Percentiles rank a stretch among this genome's conserved stretches.
Conservation (phyloP, 78 protist species). For the Polysphondylium violaceum region DNA sequence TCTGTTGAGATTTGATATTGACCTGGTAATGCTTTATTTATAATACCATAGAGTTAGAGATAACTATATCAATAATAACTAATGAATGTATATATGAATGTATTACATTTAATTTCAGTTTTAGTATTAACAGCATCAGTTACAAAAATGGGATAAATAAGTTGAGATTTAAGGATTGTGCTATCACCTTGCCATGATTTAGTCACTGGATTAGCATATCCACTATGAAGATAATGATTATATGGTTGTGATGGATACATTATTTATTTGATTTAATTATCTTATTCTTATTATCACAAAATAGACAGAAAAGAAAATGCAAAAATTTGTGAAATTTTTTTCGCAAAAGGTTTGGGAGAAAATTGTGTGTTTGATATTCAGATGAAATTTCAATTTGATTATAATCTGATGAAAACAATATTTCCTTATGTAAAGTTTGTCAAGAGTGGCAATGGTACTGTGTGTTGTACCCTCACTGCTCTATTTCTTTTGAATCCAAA, state of each 20-base stretch:
- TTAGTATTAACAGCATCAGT: slow-evolving; percentile 43
- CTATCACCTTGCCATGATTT: slow-evolving; percentile 84
- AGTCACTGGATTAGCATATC: slow-evolving; percentile 71
- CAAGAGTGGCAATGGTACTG: too few species aligned
- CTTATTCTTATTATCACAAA: not conserved
- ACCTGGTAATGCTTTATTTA: slow-evolving; percentile 68
- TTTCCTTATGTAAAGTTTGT: too few species aligned
- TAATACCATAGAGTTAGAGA: not conserved
- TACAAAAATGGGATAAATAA: slow-evolving; percentile 88
- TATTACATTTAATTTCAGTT: slow-evolving; percentile 69
- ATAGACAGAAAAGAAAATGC: not conserved
- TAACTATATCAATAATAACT: not conserved
- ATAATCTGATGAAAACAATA: too few species aligned
- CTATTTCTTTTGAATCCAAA: too few species aligned
- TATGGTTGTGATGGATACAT: not conserved
- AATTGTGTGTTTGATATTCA: too few species aligned
- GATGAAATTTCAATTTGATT: too few species aligned
- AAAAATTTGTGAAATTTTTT: too few species aligned
- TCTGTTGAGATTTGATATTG: slow-evolving; percentile 76
- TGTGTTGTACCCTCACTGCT: too few species aligned
- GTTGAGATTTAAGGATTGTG: slow-evolving; percentile 52
- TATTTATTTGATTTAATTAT: not conserved
- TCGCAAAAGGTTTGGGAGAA: too few species aligned
- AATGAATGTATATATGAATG: not conserved
- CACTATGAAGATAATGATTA: slow-evolving; percentile 74